phyloP scores from a whole-genome alignment of 352 stramenopile species.

The Pythium apleroticum region DNA sequence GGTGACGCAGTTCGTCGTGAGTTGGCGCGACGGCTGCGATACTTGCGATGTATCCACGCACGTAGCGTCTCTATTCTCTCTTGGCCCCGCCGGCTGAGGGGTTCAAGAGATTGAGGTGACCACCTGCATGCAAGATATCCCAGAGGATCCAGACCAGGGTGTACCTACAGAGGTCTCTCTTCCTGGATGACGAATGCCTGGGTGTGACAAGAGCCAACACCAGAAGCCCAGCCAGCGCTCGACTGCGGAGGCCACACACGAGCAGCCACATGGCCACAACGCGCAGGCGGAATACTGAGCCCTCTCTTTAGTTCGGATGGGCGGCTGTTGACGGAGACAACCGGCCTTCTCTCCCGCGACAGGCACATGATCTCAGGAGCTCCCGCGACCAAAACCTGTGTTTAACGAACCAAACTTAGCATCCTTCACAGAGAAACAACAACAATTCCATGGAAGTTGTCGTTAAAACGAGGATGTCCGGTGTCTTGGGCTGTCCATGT shows the following conservation, averaged over 20 bases:
- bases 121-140: background rate
- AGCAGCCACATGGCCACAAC: background rate
- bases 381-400: background rate
- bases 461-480: background rate
- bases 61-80: slow-evolving; percentile 1
- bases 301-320: background rate
- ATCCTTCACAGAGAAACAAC: too few relatives aligned
- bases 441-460: too few relatives aligned
- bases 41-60: background rate
- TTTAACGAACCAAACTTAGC: background rate
- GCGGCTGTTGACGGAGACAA: background rate
- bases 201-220: background rate
- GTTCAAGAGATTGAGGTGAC: background rate
- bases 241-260: background rate
- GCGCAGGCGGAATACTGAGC: background rate
- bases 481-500: background rate
- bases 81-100: background rate
- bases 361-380: background rate
- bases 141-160: background rate
- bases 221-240: background rate
- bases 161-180: background rate
- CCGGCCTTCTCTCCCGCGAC: background rate
- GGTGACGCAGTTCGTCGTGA: background rate
- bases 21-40: background rate
- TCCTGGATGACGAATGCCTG: background rate